Evolutionary conservation across 2,329 filamentous ascomycete genomes (phyloP), one percentile per base, ranked within the genome.

Genomic region (Stachybotrys chlorohalonatus): DNA sequence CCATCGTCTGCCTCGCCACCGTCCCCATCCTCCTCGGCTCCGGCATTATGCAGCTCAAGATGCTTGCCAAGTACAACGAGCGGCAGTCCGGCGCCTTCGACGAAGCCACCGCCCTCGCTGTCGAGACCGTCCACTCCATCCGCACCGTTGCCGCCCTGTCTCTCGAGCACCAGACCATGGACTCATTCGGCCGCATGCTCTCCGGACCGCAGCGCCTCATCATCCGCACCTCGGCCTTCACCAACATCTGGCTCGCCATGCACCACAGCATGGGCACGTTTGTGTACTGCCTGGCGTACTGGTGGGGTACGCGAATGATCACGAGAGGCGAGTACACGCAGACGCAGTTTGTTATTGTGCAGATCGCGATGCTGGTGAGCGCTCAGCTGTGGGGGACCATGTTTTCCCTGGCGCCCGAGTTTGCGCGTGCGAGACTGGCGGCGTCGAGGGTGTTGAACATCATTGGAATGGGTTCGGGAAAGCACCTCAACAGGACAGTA

Each of bases 251-350:
- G 74, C 75, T 85, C 7, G 81, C 84, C 2, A 72, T 85, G 42
- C 76, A 82, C 15, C 81, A 83, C 64, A 80, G 77, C 58, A 73
- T 80, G 9, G 80, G 83, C 17, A 87, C 86, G 62, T 76, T 88
- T 52, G 81, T 90, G 31, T 89, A 90, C 63, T 85, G 86, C 0
- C 79, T 92, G 53, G 85, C 86, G 0, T 91, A 90, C 68, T 92
- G 87, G 86, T 92, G 87, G 86, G 87, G 87, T 4, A 79, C 86
- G 0, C 85, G 82, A 61, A 82, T 84, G 58, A 88, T 91, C 56
- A 79, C 84, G 52, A 75, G 78, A 47, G 86, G 87, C 5, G 72
- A 81, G 54, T 86, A 86, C 60, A 75, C 72, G 3, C 80, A 80
- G 48, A 81, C 84, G 36, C 79, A 87, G n/a, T 91, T 90, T 71